Evolutionary conservation across 441 rosid genomes (phyloP), one percentile per base, ranked within the genome.

Genomic region (Metrosideros polymorpha): DNA sequence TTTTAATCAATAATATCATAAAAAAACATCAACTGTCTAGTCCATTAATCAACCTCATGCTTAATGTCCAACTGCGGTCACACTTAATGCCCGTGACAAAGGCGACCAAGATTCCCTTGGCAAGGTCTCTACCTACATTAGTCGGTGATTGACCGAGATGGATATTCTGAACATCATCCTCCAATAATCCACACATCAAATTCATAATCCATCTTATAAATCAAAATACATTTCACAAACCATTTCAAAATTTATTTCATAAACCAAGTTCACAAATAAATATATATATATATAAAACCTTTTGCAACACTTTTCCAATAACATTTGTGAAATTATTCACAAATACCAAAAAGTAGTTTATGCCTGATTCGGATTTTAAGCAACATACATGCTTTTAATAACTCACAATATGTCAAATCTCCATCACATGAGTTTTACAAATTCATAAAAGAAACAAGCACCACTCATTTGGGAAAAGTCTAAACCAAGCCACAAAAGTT

Each of bases 261-360:
- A n/a, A 57, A n/a, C 63, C 18, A n/a, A n/a, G 63, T 57, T 57
- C 32, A n/a, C 1, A n/a, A 56, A 57, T 56, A 56, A 27, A 55
- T 24, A 55, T 4, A 54, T 43, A 43, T 43, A 7, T 43, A 43
- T 43, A 43, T 43, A 25, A 1, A 56, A 15, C 47, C 2, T n/a
- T n/a, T 6, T 0, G 4, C 0, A 3, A 29, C 32, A n/a, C 9
- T 27, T 27, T 13, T 3, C 32, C 63, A 27, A n/a, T 14, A 29
- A 59, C 30, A 17, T 59, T 29, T 59, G 19, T n/a, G 9, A 29
- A 59, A 59, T 29, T 0, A 59, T 59, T 59, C 10, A 29, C 35
- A 59, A 59, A 29, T 59, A n/a, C 0, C 10, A 59, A 59, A 59
- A 59, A 14, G n/a, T 59, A 29, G 17, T 29, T n/a, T 6, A 59